A percentile compares a stretch with the other conserved stretches of the same genome.
These are phyloP conservation scores for Candida parachauliodes DNA, from an alignment of 805 yeast genomes.

Conservation along the genomic window DNA sequence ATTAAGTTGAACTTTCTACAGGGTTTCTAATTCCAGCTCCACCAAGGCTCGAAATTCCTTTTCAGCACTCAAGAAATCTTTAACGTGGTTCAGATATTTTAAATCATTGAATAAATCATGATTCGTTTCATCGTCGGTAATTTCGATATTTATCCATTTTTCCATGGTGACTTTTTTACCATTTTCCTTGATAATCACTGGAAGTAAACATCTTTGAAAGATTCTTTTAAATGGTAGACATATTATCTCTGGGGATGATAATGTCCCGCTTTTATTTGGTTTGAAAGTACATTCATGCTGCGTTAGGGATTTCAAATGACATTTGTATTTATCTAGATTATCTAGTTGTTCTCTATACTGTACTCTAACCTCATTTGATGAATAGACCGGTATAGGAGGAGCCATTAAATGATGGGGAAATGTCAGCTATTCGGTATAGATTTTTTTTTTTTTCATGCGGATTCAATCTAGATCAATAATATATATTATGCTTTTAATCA, in stretches of 20 bases:
- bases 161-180: conserved; percentile 24
- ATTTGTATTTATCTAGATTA: conserved; percentile 29
- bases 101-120: conserved; percentile 18
- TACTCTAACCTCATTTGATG: conserved; percentile 23
- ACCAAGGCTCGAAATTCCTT: conserved; percentile 31
- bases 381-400: conserved; percentile 42
- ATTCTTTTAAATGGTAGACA: conserved; percentile 42
- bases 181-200: conserved; percentile 16
- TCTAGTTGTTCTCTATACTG: conserved; percentile 24
- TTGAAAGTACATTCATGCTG: conserved; percentile 43
- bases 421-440: too few relatives aligned
- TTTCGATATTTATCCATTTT: conserved; percentile 38
- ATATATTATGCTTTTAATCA: too few relatives aligned
- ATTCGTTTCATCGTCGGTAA: conserved; percentile 34
- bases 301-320: conserved; percentile 30
- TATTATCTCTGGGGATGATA: conserved; percentile 29
- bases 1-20: conserved; percentile 5
- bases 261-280: conserved; percentile 14
- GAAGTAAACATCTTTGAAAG: conserved; percentile 37
- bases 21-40: conserved; percentile 21
- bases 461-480: too few relatives aligned
- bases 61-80: conserved; percentile 36
- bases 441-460: neutral
- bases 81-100: conserved; percentile 23
- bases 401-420: too few relatives aligned